Evolutionary conservation across 139 green algal species (phyloP).

Genomic region (Picochlorum costavermella): DNA sequence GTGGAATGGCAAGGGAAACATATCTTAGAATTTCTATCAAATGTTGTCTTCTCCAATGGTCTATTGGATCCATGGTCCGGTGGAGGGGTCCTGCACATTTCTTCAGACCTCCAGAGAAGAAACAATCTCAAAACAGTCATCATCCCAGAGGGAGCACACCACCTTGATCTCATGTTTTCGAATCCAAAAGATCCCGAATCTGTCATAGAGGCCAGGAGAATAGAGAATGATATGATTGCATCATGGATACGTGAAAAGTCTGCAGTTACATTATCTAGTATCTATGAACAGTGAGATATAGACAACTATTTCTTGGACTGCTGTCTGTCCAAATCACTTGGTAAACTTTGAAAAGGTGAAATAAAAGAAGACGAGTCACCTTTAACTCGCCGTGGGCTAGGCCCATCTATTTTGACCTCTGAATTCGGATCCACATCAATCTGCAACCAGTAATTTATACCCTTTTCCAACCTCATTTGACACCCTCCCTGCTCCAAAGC

Average conservation of each 20-base stretch:
- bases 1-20: constrained; percentile 34
- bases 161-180: constrained; percentile 44
- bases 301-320: too few species aligned
- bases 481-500: constrained; percentile 26
- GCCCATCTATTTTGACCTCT: neutral
- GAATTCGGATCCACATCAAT: constrained; percentile 21
- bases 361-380: neutral
- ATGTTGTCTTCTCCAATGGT: constrained; percentile 43
- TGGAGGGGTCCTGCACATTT: constrained; percentile 32
- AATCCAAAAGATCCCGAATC: constrained; percentile 34
- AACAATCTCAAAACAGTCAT: constrained; percentile 20
- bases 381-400: neutral
- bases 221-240: constrained; percentile 34
- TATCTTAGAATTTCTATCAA: constrained; percentile 22
- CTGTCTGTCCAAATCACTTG: too few species aligned
- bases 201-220: constrained; percentile 25
- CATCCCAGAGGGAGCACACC: constrained; percentile 51
- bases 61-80: constrained; percentile 36
- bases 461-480: constrained; percentile 24
- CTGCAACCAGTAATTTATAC: constrained; percentile 32
- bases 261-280: neutral
- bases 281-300: too few species aligned
- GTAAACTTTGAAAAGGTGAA: constrained; percentile 1
- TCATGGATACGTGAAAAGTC: constrained; percentile 34
- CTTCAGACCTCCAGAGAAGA: constrained; percentile 32